These are phyloP conservation scores for Penicillium sp. DNA, from an alignment of 2,329 filamentous ascomycete species.

Conservation along the genomic window DNA sequence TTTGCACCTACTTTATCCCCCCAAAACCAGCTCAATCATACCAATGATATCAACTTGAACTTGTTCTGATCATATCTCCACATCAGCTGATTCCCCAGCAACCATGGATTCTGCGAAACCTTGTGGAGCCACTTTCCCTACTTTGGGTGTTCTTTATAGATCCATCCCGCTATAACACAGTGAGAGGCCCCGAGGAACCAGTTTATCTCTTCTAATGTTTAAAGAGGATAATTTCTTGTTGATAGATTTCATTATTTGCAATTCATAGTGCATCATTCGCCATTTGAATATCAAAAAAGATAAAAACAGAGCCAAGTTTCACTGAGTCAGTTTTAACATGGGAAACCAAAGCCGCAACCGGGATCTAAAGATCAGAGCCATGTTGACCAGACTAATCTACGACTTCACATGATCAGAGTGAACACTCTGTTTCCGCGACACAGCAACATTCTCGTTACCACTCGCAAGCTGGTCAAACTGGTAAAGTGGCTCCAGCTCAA, in stretches of 20 bases:
- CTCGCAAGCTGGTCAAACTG: slow-evolving; percentile 37
- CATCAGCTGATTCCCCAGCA: slow-evolving; percentile 16
- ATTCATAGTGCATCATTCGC: not conserved
- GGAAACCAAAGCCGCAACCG: not conserved
- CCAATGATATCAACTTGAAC: not conserved
- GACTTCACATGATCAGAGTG: slow-evolving; percentile 4
- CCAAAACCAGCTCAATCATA: not conserved
- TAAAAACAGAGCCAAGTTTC: not conserved
- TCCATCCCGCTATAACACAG: not conserved
- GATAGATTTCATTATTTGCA: not conserved
- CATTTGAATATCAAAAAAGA: not conserved
- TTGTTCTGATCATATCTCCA: slow-evolving; percentile 7
- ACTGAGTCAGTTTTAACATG: not conserved
- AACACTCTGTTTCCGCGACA: not conserved
- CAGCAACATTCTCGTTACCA: not conserved
- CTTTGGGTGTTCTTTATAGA: not conserved
- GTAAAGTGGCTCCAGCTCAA: slow-evolving; percentile 51
- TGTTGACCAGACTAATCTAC: not conserved
- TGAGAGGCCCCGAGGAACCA: no score
- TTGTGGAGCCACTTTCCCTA: slow-evolving; percentile 7
- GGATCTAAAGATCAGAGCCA: not conserved
- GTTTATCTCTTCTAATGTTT: not conserved
- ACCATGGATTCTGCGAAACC: slow-evolving; percentile 17
- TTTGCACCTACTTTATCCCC: not conserved
- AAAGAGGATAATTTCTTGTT: not conserved